Conservation (phyloP, 73 alveolate genomes). For the Paramecium sonneborni region DNA sequence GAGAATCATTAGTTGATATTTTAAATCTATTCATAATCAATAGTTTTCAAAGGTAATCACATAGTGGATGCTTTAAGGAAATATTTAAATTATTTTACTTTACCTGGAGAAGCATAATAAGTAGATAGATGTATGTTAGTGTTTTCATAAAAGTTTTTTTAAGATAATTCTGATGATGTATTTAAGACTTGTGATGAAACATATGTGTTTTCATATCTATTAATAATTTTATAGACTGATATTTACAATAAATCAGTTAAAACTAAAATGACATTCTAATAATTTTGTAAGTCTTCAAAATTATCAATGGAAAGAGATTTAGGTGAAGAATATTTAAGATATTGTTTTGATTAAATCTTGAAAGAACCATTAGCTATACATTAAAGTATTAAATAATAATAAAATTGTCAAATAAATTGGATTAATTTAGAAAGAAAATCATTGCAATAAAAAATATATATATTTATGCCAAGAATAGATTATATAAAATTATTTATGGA, state of each 20-base stretch:
- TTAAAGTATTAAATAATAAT: not conserved
- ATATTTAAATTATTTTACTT: slow-evolving; percentile 39
- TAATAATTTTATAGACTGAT: slow-evolving; percentile 58
- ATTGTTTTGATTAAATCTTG: not conserved
- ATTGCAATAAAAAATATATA: not conserved
- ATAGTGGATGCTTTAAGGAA: slow-evolving; percentile 59
- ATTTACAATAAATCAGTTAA: slow-evolving; percentile 54
- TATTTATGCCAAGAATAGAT: slow-evolving; percentile 23
- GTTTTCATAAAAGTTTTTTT: slow-evolving; percentile 89
- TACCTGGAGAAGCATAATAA: slow-evolving; percentile 85
- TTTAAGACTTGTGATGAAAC: slow-evolving; percentile 88
- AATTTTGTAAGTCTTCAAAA: slow-evolving; percentile 37
- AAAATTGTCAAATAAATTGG: not conserved
- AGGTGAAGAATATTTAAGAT: slow-evolving; percentile 41
- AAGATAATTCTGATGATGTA: slow-evolving; percentile 84
- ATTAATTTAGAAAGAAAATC: slow-evolving; percentile 40
- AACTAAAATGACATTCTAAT: slow-evolving; percentile 45
- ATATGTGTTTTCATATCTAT: slow-evolving; percentile 56
- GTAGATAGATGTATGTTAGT: slow-evolving; percentile 95
- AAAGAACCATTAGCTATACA: slow-evolving; percentile 57
- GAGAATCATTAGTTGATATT: slow-evolving; percentile 36
- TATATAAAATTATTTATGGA: slow-evolving; percentile 41
- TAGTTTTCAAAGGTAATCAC: not conserved
- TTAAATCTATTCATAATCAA: not conserved
- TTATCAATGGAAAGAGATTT: slow-evolving; percentile 31